Conservation (phyloP, 768 basidiomycete genomes). For the Fibroporia radiculosa region DNA sequence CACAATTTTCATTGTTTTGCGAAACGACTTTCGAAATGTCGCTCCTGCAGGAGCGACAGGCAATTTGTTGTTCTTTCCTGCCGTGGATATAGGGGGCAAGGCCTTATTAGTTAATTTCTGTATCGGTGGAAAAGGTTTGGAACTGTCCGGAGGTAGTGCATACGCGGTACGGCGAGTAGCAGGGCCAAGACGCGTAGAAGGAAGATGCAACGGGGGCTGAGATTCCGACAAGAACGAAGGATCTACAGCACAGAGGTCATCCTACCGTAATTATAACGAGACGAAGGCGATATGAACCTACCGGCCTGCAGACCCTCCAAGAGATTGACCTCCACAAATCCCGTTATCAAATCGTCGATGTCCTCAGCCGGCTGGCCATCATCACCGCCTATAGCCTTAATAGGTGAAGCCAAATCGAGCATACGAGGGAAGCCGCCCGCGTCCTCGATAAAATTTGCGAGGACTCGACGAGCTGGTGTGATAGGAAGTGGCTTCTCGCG, state of each 20-base stretch:
- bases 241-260: slow-evolving; percentile 22
- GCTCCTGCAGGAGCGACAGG: slow-evolving; percentile 33
- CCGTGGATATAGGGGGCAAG: background rate
- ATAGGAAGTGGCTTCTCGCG: slow-evolving; percentile 63
- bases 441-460: slow-evolving; percentile 27
- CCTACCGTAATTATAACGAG: slow-evolving; percentile 6
- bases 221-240: slow-evolving; percentile 31
- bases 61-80: background rate
- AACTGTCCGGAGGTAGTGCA: slow-evolving; percentile 41
- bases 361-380: slow-evolving; percentile 18
- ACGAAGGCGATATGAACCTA: slow-evolving; percentile 20
- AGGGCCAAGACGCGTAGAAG: slow-evolving; percentile 65
- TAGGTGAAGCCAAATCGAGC: slow-evolving; percentile 21
- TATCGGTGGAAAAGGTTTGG: slow-evolving; percentile 38
- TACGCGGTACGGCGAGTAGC: slow-evolving; percentile 54
- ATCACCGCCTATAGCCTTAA: slow-evolving; percentile 19
- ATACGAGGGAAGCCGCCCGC: slow-evolving; percentile 18
- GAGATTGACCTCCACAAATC: slow-evolving; percentile 62
- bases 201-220: slow-evolving; percentile 38
- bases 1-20: slow-evolving; percentile 68
- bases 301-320: slow-evolving; percentile 62
- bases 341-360: slow-evolving; percentile 33
- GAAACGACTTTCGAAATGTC: slow-evolving; percentile 79
- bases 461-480: slow-evolving; percentile 29
- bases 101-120: slow-evolving; percentile 14